Conservation (phyloP, 768 basidiomycete genomes). For the Suillus subluteus region DNA sequence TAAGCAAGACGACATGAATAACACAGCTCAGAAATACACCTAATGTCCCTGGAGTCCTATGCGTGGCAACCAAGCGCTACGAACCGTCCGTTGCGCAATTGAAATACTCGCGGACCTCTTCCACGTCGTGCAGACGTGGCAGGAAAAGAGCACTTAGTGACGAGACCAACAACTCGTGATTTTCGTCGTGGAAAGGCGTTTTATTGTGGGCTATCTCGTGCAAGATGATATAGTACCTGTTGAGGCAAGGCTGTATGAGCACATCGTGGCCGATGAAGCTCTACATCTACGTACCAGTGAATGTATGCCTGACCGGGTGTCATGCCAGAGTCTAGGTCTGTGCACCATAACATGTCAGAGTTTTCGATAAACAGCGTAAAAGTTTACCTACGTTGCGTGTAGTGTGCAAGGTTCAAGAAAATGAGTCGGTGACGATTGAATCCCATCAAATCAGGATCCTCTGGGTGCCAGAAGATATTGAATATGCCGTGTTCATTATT, state of each 20-base stretch:
- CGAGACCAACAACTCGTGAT: slow-evolving; percentile 28
- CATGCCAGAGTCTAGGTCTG: background rate
- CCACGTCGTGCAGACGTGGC: background rate
- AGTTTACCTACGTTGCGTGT: slow-evolving; percentile 12
- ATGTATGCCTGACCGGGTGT: background rate
- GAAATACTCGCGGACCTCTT: background rate
- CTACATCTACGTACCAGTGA: background rate
- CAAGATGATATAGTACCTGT: slow-evolving; percentile 32
- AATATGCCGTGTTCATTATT: background rate
- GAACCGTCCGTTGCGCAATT: background rate
- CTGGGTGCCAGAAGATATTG: slow-evolving; percentile 18
- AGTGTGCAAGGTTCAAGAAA: slow-evolving; percentile 22
- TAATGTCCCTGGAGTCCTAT: background rate
- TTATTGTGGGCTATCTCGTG: slow-evolving; percentile 32
- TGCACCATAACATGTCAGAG: background rate
- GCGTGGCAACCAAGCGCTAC: background rate
- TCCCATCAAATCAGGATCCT: slow-evolving; percentile 19
- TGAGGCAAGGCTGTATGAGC: background rate
- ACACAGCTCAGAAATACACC: background rate
- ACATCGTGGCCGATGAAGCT: background rate
- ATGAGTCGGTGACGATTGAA: slow-evolving; percentile 21
- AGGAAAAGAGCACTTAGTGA: background rate
- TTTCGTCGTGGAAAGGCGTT: slow-evolving; percentile 28
- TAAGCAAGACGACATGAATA: background rate
- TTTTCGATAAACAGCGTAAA: background rate